Evolutionary conservation across 805 yeast species (phyloP).

Genomic region (Metschnikowia continentalis): DNA sequence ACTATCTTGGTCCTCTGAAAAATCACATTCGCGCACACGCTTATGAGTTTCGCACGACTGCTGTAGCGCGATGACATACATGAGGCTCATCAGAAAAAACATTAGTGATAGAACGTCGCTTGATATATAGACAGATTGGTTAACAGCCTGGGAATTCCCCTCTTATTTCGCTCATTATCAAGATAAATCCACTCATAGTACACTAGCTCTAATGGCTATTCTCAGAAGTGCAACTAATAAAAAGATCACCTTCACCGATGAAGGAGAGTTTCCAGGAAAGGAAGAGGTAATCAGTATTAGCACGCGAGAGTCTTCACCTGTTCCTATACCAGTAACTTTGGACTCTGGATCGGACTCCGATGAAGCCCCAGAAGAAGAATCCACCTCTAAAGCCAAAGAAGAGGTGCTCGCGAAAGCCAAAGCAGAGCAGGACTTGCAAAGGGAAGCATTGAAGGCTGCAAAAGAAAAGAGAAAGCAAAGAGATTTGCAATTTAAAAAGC

Average conservation of each 20-base stretch:
- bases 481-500: conserved; percentile 31
- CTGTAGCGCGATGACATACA: conserved; percentile 9
- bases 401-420: conserved; percentile 25
- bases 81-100: conserved; percentile 2
- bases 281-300: conserved; percentile 9
- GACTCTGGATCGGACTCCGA: conserved; percentile 24
- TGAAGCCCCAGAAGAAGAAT: conserved; percentile 45
- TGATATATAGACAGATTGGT: neutral
- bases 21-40: neutral
- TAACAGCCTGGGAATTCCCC: neutral
- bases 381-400: conserved; percentile 26
- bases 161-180: neutral
- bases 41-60: conserved; percentile 10
- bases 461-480: conserved; percentile 35
- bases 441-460: conserved; percentile 24
- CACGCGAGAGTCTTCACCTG: conserved; percentile 13
- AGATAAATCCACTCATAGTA: neutral
- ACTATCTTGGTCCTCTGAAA: neutral
- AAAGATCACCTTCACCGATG: conserved; percentile 33
- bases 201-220: conserved; percentile 21
- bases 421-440: conserved; percentile 20
- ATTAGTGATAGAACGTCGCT: neutral
- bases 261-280: conserved; percentile 19
- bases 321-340: conserved; percentile 11
- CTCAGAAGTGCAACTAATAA: conserved; percentile 27